phyloP scores from a whole-genome alignment of 768 basidiomycete genomes.

The Pisolithus tinctorius region DNA sequence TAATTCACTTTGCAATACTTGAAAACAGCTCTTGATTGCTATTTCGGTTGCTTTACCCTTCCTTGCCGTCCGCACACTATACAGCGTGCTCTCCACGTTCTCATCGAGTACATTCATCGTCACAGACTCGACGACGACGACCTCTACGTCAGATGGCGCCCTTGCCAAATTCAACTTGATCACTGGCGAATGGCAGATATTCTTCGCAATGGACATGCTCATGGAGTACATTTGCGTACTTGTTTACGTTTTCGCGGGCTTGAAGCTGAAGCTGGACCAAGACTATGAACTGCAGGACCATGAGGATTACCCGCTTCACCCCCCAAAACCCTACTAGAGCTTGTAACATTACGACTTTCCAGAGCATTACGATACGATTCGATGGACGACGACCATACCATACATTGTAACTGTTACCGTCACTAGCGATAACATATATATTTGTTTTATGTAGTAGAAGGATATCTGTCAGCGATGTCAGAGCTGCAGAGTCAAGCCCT shows the following conservation, averaged over 20 bases:
- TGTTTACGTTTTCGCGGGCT: slow-evolving; percentile 34
- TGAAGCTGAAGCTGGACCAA: slow-evolving; percentile 22
- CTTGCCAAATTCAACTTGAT: slow-evolving; percentile 52
- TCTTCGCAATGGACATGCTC: slow-evolving; percentile 49
- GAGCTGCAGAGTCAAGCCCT: slow-evolving; percentile 74
- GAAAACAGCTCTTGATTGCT: slow-evolving; percentile 46
- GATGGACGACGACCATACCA: neutral
- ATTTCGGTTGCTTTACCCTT: slow-evolving; percentile 52
- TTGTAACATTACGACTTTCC: neutral
- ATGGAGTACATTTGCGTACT: slow-evolving; percentile 50
- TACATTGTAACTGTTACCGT: neutral
- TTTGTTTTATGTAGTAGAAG: neutral
- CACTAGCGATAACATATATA: neutral
- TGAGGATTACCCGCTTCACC: slow-evolving; percentile 30
- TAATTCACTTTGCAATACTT: slow-evolving; percentile 5
- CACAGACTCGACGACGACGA: slow-evolving; percentile 21
- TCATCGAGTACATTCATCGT: slow-evolving; percentile 39
- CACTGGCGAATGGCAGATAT: slow-evolving; percentile 52
- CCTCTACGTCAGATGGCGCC: slow-evolving; percentile 14
- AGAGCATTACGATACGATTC: neutral
- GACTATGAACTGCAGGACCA: slow-evolving; percentile 21
- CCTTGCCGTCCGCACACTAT: slow-evolving; percentile 41
- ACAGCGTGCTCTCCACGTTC: slow-evolving; percentile 53
- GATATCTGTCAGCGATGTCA: slow-evolving; percentile 32
- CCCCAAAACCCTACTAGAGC: slow-evolving; percentile 9